Percentiles rank a stretch among this genome's conserved stretches.
phyloP scores from a whole-genome alignment of 257 asterid genomes.

The Orobanche coerulescens region DNA sequence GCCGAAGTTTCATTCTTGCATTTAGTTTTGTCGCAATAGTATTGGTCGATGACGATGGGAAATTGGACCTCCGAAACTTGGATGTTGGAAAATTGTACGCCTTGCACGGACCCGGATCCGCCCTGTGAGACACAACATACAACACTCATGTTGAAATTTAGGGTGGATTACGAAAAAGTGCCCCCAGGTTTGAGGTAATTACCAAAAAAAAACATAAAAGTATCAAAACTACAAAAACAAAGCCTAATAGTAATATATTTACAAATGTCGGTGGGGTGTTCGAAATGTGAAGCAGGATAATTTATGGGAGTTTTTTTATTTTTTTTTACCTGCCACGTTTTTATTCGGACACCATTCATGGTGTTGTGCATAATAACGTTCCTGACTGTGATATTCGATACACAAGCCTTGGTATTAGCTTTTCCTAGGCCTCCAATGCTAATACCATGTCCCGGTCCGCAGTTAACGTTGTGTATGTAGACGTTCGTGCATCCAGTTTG shows the following conservation, averaged over 20 bases:
- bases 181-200: too few relatives aligned
- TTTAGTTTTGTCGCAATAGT: slow-evolving; percentile 62
- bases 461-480: slow-evolving; percentile 55
- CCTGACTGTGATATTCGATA: slow-evolving; percentile 75
- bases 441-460: slow-evolving; percentile 97
- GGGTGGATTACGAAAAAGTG: too few relatives aligned
- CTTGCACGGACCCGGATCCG: slow-evolving; percentile 79
- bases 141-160: too few relatives aligned
- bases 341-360: slow-evolving; percentile 76
- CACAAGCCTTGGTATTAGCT: slow-evolving; percentile 81
- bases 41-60: slow-evolving; percentile 86
- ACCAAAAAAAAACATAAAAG: too few relatives aligned
- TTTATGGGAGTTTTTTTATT: too few relatives aligned
- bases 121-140: too few relatives aligned
- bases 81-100: slow-evolving; percentile 70
- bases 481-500: slow-evolving; percentile 83
- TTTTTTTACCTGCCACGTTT: slow-evolving; percentile 89
- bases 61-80: slow-evolving; percentile 71
- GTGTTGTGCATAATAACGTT: slow-evolving; percentile 61
- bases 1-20: slow-evolving; percentile 81
- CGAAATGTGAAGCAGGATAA: too few relatives aligned
- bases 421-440: slow-evolving; percentile 93
- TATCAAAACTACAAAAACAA: too few relatives aligned
- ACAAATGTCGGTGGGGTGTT: too few relatives aligned
- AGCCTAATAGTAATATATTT: too few relatives aligned